Conservation (phyloP, 2,329 filamentous ascomycete species). For the Pseudogymnoascus sp. region DNA sequence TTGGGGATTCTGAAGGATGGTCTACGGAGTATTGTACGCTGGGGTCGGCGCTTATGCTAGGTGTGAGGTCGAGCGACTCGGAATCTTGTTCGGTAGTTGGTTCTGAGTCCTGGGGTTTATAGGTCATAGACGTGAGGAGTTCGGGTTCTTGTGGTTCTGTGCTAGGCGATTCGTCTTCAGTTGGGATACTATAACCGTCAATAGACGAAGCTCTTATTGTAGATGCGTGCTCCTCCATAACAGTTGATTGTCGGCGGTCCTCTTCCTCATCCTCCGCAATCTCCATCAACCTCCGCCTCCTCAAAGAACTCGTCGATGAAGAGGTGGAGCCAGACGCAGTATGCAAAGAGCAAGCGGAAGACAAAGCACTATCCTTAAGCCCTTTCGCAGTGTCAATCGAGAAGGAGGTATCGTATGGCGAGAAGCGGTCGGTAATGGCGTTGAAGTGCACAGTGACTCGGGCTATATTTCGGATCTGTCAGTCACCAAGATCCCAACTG, state of each 20-base stretch:
- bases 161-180: not conserved
- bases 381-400: constrained; percentile 67
- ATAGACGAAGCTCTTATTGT: constrained; percentile 23
- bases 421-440: constrained; percentile 62
- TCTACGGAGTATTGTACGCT: not conserved
- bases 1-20: constrained; percentile 17
- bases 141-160: not conserved
- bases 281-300: constrained; percentile 72
- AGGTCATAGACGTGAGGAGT: constrained; percentile 5
- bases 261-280: constrained; percentile 93
- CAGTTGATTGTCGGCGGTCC: constrained; percentile 53
- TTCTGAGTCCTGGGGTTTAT: not conserved
- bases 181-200: not conserved
- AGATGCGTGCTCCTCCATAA: constrained; percentile 36
- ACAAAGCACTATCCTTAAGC: constrained; percentile 79
- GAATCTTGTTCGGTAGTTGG: not conserved
- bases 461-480: constrained; percentile 44
- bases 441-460: constrained; percentile 70
- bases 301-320: constrained; percentile 74
- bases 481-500: constrained; percentile 20
- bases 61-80: constrained; percentile 6
- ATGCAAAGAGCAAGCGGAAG: constrained; percentile 81
- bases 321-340: constrained; percentile 79
- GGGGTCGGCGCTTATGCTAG: constrained; percentile 5
- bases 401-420: constrained; percentile 80